Evolutionary conservation across 2,329 filamentous ascomycete genomes (phyloP).

Genomic region (Stachybotrys chlorohalonatus): DNA sequence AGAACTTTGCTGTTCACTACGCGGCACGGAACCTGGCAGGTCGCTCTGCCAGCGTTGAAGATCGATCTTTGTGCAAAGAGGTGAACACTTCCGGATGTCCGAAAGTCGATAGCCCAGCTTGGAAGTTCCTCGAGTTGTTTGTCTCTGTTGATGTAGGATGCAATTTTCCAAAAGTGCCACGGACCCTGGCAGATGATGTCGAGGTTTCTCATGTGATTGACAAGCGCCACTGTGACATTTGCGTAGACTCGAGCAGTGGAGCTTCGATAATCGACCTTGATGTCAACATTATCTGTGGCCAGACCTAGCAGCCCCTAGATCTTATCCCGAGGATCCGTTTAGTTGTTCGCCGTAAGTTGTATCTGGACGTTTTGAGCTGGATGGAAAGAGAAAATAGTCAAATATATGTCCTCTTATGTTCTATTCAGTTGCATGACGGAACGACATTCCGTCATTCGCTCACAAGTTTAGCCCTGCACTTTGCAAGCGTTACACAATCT

Average conservation of each 20-base stretch:
- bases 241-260: not conserved
- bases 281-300: not conserved
- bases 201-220: not conserved
- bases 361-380: too few species aligned
- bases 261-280: not conserved
- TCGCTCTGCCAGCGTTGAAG: slow-evolving; percentile 1
- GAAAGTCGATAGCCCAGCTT: not conserved
- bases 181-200: slow-evolving; percentile 3
- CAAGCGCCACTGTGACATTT: not conserved
- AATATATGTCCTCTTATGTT: too few species aligned
- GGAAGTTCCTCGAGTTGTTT: not conserved
- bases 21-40: not conserved
- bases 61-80: slow-evolving; percentile 3
- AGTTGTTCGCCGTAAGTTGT: too few species aligned
- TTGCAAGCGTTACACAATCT: too few species aligned
- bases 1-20: not conserved
- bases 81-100: not conserved
- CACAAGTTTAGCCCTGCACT: too few species aligned
- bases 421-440: too few species aligned
- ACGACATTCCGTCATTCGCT: too few species aligned
- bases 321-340: not conserved
- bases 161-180: not conserved
- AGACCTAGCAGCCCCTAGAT: not conserved
- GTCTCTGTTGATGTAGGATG: not conserved
- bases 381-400: too few species aligned